These are phyloP conservation scores for Pythium oligandrum DNA, from an alignment of 352 stramenopile species.

Conservation along the genomic window DNA sequence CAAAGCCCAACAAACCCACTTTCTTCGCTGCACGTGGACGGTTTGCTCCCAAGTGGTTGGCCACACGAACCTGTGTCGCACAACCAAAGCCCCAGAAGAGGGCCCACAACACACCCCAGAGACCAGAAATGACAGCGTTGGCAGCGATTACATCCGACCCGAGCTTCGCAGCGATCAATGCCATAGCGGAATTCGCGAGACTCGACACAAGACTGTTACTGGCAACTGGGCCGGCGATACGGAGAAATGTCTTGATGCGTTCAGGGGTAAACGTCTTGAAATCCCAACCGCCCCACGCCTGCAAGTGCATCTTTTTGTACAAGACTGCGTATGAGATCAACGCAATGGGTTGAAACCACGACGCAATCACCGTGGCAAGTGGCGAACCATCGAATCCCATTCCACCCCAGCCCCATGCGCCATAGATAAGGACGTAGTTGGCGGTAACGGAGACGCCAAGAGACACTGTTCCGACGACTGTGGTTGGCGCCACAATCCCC, in stretches of 20 bases:
- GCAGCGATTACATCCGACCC: slow-evolving; percentile 72
- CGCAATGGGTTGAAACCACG: slow-evolving; percentile 74
- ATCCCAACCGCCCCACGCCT: slow-evolving; percentile 69
- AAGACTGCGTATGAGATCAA: slow-evolving; percentile 72
- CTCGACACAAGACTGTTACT: slow-evolving; percentile 70
- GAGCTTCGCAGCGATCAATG: slow-evolving; percentile 64
- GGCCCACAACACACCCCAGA: slow-evolving; percentile 67
- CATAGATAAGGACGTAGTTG: slow-evolving; percentile 37
- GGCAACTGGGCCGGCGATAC: slow-evolving; percentile 56
- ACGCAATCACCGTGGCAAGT: slow-evolving; percentile 67
- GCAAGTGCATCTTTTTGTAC: slow-evolving; percentile 69
- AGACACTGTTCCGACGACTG: slow-evolving; percentile 60
- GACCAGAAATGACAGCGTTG: slow-evolving; percentile 63
- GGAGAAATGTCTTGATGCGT: slow-evolving; percentile 56
- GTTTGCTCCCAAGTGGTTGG: slow-evolving; percentile 71
- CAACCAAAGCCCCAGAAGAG: slow-evolving; percentile 80
- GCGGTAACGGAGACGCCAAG: slow-evolving; percentile 45
- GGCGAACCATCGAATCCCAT: slow-evolving; percentile 77
- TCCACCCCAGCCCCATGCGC: slow-evolving; percentile 42
- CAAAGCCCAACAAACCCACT: slow-evolving; percentile 54
- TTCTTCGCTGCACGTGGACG: slow-evolving; percentile 58
- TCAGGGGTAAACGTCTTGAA: slow-evolving; percentile 50
- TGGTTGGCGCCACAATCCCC: slow-evolving; percentile 72
- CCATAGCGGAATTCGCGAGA: slow-evolving; percentile 62
- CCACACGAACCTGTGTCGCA: slow-evolving; percentile 70